phyloP scores from a whole-genome alignment of 2,329 filamentous ascomycete genomes.

The Pestalotiopsis sp. region DNA sequence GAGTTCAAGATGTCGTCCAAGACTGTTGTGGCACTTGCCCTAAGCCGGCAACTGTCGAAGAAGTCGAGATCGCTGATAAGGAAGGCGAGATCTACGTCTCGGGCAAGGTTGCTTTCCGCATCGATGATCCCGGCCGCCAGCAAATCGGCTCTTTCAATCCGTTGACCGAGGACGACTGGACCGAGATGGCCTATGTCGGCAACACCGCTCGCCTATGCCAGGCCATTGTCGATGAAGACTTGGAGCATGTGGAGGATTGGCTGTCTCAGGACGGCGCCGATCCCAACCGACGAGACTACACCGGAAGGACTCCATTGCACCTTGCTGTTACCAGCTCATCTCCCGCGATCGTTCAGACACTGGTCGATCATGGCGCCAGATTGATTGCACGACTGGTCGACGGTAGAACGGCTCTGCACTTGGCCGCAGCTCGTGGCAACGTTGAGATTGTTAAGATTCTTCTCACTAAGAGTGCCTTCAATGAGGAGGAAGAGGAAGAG shows the following conservation, averaged over 20 bases:
- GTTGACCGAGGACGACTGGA: constrained; percentile 82
- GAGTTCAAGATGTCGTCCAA: constrained; percentile 71
- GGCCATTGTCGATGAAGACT: constrained; percentile 76
- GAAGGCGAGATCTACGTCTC: constrained; percentile 78
- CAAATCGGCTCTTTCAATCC: constrained; percentile 75
- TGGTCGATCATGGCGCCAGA: constrained; percentile 74
- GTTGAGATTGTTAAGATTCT: constrained; percentile 72
- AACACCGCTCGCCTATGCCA: constrained; percentile 78
- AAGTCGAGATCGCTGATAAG: constrained; percentile 70
- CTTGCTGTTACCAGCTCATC: constrained; percentile 72
- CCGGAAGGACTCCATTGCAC: constrained; percentile 78
- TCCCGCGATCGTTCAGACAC: constrained; percentile 68
- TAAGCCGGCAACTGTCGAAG: constrained; percentile 67
- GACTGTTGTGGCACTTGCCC: constrained; percentile 87
- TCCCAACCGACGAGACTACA: constrained; percentile 76
- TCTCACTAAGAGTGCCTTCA: constrained; percentile 73
- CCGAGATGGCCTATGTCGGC: constrained; percentile 87
- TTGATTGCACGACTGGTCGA: constrained; percentile 77
- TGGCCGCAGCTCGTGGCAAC: constrained; percentile 73
- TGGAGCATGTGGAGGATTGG: constrained; percentile 74
- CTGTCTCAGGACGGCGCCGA: constrained; percentile 68
- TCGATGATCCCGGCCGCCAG: constrained; percentile 78
- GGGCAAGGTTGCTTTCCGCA: constrained; percentile 73
- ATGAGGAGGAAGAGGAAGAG: constrained; percentile 69
- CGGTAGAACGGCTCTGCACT: constrained; percentile 80